These are phyloP conservation scores for Debaryomycetaceae sp. DNA, from an alignment of 1,139 yeast species.

Conservation along the genomic window DNA sequence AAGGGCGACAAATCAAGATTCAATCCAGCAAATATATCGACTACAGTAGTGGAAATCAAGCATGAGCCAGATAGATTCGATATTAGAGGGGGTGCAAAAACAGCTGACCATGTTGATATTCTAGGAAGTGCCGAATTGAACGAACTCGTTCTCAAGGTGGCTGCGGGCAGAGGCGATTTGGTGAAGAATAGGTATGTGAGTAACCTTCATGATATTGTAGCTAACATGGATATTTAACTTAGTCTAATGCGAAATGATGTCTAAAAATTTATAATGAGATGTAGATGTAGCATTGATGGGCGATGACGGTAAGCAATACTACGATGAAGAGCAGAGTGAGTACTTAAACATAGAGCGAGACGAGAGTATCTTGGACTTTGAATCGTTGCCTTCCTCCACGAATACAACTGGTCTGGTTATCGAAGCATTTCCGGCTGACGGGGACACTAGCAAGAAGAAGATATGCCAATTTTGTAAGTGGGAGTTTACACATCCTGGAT, in stretches of 20 bases:
- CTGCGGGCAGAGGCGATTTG: constrained; percentile 69
- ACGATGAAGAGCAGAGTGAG: constrained; percentile 3
- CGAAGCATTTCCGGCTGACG: not conserved
- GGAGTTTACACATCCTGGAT: constrained; percentile 15
- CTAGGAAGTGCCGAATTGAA: constrained; percentile 90
- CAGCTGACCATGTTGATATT: constrained; percentile 97
- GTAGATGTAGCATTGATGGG: constrained; percentile 1
- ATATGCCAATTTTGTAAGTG: constrained; percentile 15
- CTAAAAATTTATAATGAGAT: not conserved
- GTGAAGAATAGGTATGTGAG: constrained; percentile 63
- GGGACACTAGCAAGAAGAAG: not conserved
- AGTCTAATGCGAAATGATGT: constrained; percentile 2
- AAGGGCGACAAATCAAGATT: constrained; percentile 57
- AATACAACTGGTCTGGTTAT: not conserved
- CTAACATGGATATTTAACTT: constrained; percentile 34
- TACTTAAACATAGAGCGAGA: constrained; percentile 4
- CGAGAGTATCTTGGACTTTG: constrained; percentile 1
- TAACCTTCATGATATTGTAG: constrained; percentile 56
- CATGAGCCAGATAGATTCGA: constrained; percentile 94
- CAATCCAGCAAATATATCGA: constrained; percentile 74
- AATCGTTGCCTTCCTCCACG: not conserved
- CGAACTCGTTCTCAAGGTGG: constrained; percentile 77
- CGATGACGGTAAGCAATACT: constrained; percentile 3
- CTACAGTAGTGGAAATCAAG: constrained; percentile 81
- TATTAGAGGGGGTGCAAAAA: constrained; percentile 94